Base-by-base conservation (phyloP, 2,329 filamentous ascomycete genomes). In the Aspergillus neotritici region DNA sequence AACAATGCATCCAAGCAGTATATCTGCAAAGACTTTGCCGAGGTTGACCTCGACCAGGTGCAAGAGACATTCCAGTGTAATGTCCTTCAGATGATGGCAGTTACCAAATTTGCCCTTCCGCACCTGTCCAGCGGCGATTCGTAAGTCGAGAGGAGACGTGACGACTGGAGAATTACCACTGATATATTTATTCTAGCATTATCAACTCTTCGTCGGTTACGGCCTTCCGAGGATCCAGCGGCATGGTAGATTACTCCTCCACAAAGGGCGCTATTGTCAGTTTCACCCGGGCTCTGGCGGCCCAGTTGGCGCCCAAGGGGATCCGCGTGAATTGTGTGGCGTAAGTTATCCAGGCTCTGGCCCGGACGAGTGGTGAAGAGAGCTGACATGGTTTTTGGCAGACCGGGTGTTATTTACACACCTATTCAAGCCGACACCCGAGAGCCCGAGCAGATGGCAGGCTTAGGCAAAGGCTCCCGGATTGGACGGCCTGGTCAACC, bases 1-100 rank as follows among this genome's bases (percentile, higher is more conserved):
- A 81, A 81, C 59, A 81, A 82, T 55, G 78, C 76, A 3, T 74
- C 71, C 0, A 77, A 77, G 58, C 77, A 82, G 58, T 67, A 74
- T 30, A 72, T 75, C 61, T 77, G 70, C 56, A 58, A 70, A 5
- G 69, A 79, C 28, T 71, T 80, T 14, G 63, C 66, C 29, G 68
- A 80, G 1, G 79, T 78, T 21, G 69, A 79, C 54, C 66, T 82
- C 1, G 69, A 75, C 11, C 63, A 70, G 0, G 75, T 80, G 0
- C 74, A 79, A 48, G 75, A 71, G 50, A 76, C 73, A 0, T 83
- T 81, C 67, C 71, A 70, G 34, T 73, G 69, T 47, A 81, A 81
- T 47, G 74, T 81, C 28, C 52, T 79, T 7, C 71, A 75, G 42
- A 79, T 80, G 67, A 77, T 82, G 53, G 76, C 76, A n/a, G 65